Conservation (phyloP, 257 asterid genomes). For the Ocimum tenuiflorum region DNA sequence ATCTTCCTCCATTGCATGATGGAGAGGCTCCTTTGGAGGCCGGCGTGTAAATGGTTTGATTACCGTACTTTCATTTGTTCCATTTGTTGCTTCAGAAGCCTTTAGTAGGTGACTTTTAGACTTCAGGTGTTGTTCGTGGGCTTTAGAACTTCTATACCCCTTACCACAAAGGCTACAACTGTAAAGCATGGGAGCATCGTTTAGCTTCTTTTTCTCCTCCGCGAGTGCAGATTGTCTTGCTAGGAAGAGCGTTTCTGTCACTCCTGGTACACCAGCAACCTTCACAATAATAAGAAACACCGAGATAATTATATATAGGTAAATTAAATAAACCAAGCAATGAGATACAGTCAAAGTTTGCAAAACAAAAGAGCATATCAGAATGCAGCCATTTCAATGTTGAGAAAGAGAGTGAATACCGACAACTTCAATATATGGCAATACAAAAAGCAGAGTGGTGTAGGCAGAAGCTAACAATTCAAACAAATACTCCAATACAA, state of each 20-base stretch:
- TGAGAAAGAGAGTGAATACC: not conserved
- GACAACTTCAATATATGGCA: not conserved
- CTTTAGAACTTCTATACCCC: conserved; percentile 75
- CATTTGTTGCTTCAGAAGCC: conserved; percentile 41
- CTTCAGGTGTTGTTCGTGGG: conserved; percentile 81
- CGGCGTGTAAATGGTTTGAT: conserved; percentile 59
- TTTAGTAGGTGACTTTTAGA: conserved; percentile 66
- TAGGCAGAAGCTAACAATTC: no score
- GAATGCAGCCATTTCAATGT: not conserved
- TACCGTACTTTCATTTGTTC: conserved; percentile 40
- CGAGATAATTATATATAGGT: not conserved
- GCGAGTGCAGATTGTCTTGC: conserved; percentile 84
- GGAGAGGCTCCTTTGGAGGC: conserved; percentile 34
- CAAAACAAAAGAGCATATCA: not conserved
- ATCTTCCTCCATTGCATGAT: conserved; percentile 30
- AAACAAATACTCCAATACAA: no score
- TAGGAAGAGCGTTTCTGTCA: conserved; percentile 67
- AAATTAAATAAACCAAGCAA: not conserved
- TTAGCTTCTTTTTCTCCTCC: conserved; percentile 47
- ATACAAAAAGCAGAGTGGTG: not conserved
- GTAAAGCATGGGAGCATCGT: conserved; percentile 66
- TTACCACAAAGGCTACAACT: conserved; percentile 77
- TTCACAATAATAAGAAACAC: conserved; percentile 19
- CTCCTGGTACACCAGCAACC: conserved; percentile 99
- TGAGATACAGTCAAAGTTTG: not conserved